These are phyloP conservation scores for Magnolia kwangsiensis DNA, from an alignment of 164 flowering plant species.

Conservation along the genomic window DNA sequence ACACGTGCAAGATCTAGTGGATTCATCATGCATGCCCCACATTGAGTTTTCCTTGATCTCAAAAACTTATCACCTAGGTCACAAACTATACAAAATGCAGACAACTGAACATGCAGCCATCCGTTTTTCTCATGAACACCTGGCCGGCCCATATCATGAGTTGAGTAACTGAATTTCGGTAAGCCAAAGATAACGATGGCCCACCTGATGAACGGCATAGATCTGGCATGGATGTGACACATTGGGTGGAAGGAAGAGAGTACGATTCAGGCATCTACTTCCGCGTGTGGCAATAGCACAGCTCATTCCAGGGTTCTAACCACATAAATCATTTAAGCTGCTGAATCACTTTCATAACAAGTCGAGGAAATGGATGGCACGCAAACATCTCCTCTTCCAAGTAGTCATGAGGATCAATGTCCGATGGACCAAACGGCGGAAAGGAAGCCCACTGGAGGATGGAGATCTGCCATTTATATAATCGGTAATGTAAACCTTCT, in stretches of 20 bases:
- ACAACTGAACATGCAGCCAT: too few species aligned
- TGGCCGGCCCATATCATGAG: neutral
- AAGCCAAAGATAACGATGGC: too few species aligned
- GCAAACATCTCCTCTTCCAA: neutral
- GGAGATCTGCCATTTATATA: neutral
- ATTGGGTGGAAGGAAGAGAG: neutral
- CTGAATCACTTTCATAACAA: too few species aligned
- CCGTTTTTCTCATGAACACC: too few species aligned
- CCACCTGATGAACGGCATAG: neutral
- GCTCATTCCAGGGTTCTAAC: neutral
- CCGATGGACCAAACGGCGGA: neutral
- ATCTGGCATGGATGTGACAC: neutral
- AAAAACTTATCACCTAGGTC: neutral
- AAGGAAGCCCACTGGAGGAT: neutral
- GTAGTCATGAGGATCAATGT: neutral
- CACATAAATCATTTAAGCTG: too few species aligned
- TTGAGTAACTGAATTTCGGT: too few species aligned
- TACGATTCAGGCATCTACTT: neutral
- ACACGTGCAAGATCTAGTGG: too few species aligned
- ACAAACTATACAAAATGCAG: neutral
- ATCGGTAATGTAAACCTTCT: neutral
- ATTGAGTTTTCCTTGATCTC: neutral
- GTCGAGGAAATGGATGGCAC: too few species aligned
- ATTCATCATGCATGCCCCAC: neutral
- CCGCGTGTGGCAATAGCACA: neutral